These are phyloP conservation scores for Populus nigra DNA, from an alignment of 345 rosid genomes.

Conservation along the genomic window DNA sequence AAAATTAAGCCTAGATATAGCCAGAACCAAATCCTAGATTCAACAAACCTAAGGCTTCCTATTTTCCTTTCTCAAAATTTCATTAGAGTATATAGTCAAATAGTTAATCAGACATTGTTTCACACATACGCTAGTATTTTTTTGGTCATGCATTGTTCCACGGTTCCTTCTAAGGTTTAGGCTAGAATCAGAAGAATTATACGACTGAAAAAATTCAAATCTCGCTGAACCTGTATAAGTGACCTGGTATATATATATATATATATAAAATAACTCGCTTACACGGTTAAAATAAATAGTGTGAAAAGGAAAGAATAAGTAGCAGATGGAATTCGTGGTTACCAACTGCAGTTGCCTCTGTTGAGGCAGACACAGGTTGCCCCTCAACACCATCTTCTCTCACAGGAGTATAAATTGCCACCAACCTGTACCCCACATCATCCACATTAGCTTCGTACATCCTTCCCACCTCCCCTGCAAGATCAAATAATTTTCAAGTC, in stretches of 20 bases:
- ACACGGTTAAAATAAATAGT: not conserved
- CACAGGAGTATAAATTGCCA: constrained; percentile 79
- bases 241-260: not conserved
- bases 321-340: constrained; percentile 16
- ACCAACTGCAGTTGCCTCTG: constrained; percentile 93
- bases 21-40: too few relatives aligned
- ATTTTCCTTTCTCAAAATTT: too few relatives aligned
- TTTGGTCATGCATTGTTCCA: not conserved
- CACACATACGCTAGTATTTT: not conserved
- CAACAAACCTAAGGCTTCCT: too few relatives aligned
- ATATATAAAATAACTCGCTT: not conserved
- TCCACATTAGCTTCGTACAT: constrained; percentile 99
- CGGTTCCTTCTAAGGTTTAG: not conserved
- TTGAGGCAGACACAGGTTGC: constrained; percentile 92
- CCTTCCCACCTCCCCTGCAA: constrained; percentile 87
- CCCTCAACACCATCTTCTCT: constrained; percentile 96
- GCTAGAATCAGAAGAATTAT: not conserved
- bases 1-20: too few relatives aligned
- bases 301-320: not conserved
- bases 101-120: not conserved
- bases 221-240: not conserved
- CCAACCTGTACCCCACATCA: constrained; percentile 94
- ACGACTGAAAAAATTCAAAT: not conserved
- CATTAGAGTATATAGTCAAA: too few relatives aligned
- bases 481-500: constrained; percentile 20